Evolutionary conservation across 768 basidiomycete genomes (phyloP), one percentile per base, ranked within the genome.

Genomic region (Boletus reticulatus): DNA sequence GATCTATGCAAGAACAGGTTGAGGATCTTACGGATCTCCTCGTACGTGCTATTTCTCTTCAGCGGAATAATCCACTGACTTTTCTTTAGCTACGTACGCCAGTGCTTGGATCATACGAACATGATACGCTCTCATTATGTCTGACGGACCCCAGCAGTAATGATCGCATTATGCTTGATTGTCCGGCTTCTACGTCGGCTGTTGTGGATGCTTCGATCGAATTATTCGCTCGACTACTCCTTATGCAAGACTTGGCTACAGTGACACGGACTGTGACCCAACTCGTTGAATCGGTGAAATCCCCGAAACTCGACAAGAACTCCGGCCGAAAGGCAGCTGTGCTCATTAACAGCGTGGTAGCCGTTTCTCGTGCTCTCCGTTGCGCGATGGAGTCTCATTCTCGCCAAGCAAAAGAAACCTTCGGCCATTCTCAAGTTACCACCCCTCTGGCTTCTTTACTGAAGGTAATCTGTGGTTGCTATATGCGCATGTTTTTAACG

Each of bases 161-260:
- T 8, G 80, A 81, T 53, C 80, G 80, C 48, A 63, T 66, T 13
- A 64, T 78, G 42, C 71, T 81, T 4, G 86, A 88, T 62, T 82
- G 89, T 9, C 84, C 90, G 9, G 86, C 94, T 3, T 77, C 94
- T 3, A 78, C 83, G 0, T 93, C 92, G 0, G 83, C 89, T 6
- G 89, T 93, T 11, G 89, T 97, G 27, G 91, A 98, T 67, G 84
- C 88, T 7, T 89, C 93, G 0, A 86, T 98, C n/a, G 84, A 89
- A 42, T 78, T 98, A 3, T 98, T 98, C 63, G 78, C 91, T 0
- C 79, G 82, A 36, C 73, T 97, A 37, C 80, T 97, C 27, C 87
- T 91, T 1, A 71, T 86, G 22, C 95, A 97, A 69, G 91, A 91
- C 60, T 70, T 84, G 3, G 53, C 77, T 4, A 78, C 84, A 0